Base-by-base conservation (phyloP, 306 rosid genomes). In the Gastrolobium bilobum region DNA sequence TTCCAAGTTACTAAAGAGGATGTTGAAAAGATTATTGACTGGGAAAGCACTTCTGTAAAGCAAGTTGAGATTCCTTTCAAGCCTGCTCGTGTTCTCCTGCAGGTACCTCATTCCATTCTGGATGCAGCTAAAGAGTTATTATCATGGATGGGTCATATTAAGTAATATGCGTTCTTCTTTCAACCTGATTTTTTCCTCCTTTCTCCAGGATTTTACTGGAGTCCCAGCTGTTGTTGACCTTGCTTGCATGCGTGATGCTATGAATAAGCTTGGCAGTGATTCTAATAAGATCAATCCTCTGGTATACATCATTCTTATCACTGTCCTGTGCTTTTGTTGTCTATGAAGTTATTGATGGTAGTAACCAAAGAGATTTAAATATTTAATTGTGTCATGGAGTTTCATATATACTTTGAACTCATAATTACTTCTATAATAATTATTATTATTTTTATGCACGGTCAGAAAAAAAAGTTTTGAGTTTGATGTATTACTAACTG, bases 161-260 rank as follows among this genome's bases (percentile, higher is more conserved):
- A 68, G 40, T 61, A 3, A 37, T 29, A 10, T 38, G 33, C 33
- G n/a, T 83, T 62, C 10, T 61, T 57, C 64, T 29, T 46, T 57
- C 63, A 48, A 80, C 66, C 67, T 59, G 26, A 20, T 11, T 47
- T 40, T 38, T 70, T 63, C 3, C 50, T 7, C 30, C 69, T 73
- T 10, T 46, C 56, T 31, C 4, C 85, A 96, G 99, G 99, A 96
- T 87, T 96, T 96, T 79, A 96, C 99, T 5, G 99, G 99, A 77
- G 99, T 96, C 34, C 99, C 99, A 38, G 97, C 96, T 51, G 99
- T 96, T 80, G 99, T 96, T 50, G 99, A 96, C 82, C 90, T 96
- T 57, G 99, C 99, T 59, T 90, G 96, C 66, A 96, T 96, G 99
- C 98, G 99, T 50, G 99, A 96, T 93, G 99, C 99, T 68, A 93